Conservation (phyloP, 139 green algal genomes). For the Ettlia oleoabundans region DNA sequence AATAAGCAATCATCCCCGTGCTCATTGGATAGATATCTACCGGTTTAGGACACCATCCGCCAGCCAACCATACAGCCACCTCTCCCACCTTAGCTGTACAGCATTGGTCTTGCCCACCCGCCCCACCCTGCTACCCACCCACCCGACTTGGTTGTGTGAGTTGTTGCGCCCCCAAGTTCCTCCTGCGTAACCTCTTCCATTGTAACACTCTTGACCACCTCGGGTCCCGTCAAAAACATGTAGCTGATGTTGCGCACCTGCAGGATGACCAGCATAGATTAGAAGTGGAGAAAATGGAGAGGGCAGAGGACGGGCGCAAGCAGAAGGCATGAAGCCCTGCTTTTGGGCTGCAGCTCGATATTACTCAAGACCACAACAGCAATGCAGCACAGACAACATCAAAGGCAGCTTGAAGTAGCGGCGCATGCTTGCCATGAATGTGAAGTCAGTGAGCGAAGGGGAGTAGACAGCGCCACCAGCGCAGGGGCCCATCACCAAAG, state of each 20-base stretch:
- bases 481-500: slow-evolving; percentile 74
- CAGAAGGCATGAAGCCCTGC: not conserved
- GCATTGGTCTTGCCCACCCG: too few relatives aligned
- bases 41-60: too few relatives aligned
- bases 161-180: slow-evolving; percentile 62
- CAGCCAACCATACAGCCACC: too few relatives aligned
- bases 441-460: slow-evolving; percentile 78
- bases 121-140: too few relatives aligned
- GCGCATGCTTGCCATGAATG: slow-evolving; percentile 67
- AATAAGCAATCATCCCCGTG: too few relatives aligned
- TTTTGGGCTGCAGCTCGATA: too few relatives aligned
- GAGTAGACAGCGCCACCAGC: slow-evolving; percentile 79
- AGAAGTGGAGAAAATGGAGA: not conserved
- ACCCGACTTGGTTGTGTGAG: slow-evolving; percentile 63
- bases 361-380: too few relatives aligned
- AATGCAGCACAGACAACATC: too few relatives aligned
- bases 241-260: slow-evolving; percentile 57
- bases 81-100: too few relatives aligned
- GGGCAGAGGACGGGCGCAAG: not conserved
- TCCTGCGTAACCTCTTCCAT: slow-evolving; percentile 63
- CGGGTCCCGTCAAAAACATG: slow-evolving; percentile 79
- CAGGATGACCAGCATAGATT: not conserved
- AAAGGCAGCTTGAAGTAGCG: too few relatives aligned
- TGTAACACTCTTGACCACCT: slow-evolving; percentile 67
- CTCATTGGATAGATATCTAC: too few relatives aligned